phyloP scores from a whole-genome alignment of 768 basidiomycete species.

The Termitomyces sp. region DNA sequence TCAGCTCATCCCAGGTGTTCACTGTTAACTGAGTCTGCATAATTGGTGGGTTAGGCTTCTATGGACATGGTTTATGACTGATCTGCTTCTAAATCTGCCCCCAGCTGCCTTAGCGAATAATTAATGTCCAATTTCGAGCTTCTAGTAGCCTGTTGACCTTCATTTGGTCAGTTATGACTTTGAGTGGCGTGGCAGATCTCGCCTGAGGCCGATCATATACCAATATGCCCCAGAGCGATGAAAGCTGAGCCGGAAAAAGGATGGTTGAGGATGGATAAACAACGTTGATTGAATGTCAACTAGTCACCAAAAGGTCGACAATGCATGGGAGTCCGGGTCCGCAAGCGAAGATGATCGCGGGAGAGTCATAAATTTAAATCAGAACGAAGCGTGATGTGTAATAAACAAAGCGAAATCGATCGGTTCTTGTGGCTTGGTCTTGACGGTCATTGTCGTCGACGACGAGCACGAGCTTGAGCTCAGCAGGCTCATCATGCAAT shows the following conservation, averaged over 20 bases:
- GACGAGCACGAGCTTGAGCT: constrained; percentile 18
- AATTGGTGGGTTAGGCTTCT: background rate
- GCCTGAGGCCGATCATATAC: background rate
- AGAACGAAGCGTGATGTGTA: constrained; percentile 9
- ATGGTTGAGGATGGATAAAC: background rate
- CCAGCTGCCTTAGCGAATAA: background rate
- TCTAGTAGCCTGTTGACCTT: background rate
- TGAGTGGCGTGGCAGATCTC: background rate
- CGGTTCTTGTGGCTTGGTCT: constrained; percentile 8
- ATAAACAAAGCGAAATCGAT: constrained; percentile 15
- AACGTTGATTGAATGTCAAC: background rate
- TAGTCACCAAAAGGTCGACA: too few relatives aligned
- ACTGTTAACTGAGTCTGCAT: background rate
- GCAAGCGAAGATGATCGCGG: constrained; percentile 4
- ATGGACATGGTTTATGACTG: background rate
- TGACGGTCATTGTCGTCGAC: constrained; percentile 18
- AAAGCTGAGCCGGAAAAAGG: background rate
- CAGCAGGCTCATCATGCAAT: constrained; percentile 22
- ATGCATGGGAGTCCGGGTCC: too few relatives aligned
- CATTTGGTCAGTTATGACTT: background rate
- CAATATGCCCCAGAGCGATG: background rate
- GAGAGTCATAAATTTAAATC: background rate
- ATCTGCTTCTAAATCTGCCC: background rate
- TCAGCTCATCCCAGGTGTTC: constrained; percentile 22
- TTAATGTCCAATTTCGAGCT: background rate